These are phyloP conservation scores for Hygrophila difformis DNA, from an alignment of 257 asterid genomes.

Conservation along the genomic window DNA sequence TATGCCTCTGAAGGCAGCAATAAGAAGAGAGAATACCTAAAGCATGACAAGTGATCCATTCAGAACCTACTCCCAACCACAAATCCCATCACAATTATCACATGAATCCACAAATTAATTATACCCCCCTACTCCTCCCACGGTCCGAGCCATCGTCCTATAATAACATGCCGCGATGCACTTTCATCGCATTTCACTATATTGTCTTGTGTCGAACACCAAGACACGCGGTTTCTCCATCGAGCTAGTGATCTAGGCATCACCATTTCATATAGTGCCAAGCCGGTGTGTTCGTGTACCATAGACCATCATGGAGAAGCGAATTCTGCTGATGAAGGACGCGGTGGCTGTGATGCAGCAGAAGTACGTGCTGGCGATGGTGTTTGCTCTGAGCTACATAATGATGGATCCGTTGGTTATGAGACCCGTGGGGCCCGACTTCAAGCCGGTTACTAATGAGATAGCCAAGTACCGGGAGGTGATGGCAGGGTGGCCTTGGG, in stretches of 20 bases:
- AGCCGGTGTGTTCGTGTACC: not conserved
- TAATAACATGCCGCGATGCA: constrained; percentile 15
- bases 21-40: too few relatives aligned
- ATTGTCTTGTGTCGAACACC: too few relatives aligned
- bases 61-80: constrained; percentile 26
- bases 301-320: constrained; percentile 39
- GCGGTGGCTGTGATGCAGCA: constrained; percentile 44
- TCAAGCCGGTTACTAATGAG: constrained; percentile 61
- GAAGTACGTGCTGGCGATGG: constrained; percentile 28
- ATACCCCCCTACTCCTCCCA: not conserved
- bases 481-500: constrained; percentile 67
- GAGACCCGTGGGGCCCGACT: constrained; percentile 72
- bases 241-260: too few relatives aligned
- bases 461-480: constrained; percentile 57
- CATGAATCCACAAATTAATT: constrained; percentile 20
- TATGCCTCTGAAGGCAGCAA: too few relatives aligned
- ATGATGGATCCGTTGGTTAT: constrained; percentile 60
- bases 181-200: constrained; percentile 12
- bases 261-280: too few relatives aligned
- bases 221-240: too few relatives aligned
- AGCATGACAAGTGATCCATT: constrained; percentile 30
- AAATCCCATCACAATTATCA: constrained; percentile 33
- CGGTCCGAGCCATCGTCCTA: constrained; percentile 10
- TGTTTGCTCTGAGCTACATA: constrained; percentile 35
- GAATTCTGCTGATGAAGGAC: constrained; percentile 17